These are phyloP conservation scores for Lycium barbarum DNA, from an alignment of 257 asterid genomes.

Conservation along the genomic window DNA sequence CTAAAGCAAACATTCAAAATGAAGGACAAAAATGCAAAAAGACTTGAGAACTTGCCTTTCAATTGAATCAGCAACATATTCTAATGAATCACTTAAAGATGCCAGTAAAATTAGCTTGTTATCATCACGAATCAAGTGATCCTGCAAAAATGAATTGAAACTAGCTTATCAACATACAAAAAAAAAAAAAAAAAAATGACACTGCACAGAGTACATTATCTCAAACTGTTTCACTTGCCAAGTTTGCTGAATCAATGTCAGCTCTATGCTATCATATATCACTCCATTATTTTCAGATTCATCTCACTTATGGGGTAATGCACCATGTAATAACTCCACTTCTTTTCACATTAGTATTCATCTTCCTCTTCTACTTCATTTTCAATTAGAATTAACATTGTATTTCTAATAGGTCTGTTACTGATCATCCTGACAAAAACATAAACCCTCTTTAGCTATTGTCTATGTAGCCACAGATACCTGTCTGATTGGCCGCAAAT, in stretches of 20 bases:
- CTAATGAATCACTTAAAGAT: constrained; percentile 95
- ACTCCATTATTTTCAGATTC: constrained; percentile 24
- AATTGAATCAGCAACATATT: constrained; percentile 92
- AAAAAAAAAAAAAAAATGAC: not conserved
- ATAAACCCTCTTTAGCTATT: constrained; percentile 6
- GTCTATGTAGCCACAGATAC: constrained; percentile 41
- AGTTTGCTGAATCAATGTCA: constrained; percentile 20
- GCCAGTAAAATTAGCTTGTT: constrained; percentile 91
- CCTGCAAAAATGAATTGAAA: constrained; percentile 56
- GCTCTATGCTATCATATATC: constrained; percentile 18
- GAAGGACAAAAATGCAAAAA: constrained; percentile 34
- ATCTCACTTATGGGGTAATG: constrained; percentile 6
- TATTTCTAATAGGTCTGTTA: not conserved
- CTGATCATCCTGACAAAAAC: constrained; percentile 18
- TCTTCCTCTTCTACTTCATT: not conserved
- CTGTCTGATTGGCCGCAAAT: constrained; percentile 94
- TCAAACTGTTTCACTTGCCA: not conserved
- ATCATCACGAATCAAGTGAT: constrained; percentile 94
- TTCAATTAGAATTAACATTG: not conserved
- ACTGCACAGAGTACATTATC: not conserved
- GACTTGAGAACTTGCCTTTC: constrained; percentile 73
- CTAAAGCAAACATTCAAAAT: not conserved
- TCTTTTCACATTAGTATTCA: constrained; percentile 26
- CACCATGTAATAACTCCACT: not conserved
- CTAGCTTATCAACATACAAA: not conserved